These are phyloP conservation scores for Teunomyces cretensis DNA, from an alignment of 805 yeast genomes.

Conservation along the genomic window DNA sequence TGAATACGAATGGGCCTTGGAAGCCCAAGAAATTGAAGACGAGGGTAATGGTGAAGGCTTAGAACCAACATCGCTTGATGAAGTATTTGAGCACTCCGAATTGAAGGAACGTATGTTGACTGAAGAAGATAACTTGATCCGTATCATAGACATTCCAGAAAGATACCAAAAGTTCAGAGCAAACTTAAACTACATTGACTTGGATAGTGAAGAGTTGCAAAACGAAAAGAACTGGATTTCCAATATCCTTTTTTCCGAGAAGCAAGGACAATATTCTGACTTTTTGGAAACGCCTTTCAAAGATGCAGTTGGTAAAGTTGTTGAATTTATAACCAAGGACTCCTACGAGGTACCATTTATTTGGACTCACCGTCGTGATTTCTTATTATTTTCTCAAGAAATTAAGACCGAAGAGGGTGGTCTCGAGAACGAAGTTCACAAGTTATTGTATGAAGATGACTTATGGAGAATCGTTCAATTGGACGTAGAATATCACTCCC, in stretches of 20 bases:
- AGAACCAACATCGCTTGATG: constrained; percentile 67
- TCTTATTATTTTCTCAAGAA: constrained; percentile 60
- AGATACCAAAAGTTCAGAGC: constrained; percentile 79
- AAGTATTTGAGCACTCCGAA: constrained; percentile 94
- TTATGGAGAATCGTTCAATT: constrained; percentile 87
- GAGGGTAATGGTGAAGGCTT: constrained; percentile 52
- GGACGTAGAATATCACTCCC: constrained; percentile 85
- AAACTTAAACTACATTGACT: constrained; percentile 63
- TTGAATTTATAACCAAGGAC: constrained; percentile 71
- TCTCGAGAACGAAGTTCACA: constrained; percentile 40
- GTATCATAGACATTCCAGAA: constrained; percentile 89
- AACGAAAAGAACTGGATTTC: constrained; percentile 81
- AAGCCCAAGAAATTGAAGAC: constrained; percentile 72
- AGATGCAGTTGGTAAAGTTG: constrained; percentile 68
- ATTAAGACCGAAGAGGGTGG: constrained; percentile 38
- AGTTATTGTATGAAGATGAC: constrained; percentile 73
- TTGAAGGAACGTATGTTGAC: constrained; percentile 88
- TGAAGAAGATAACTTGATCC: constrained; percentile 83
- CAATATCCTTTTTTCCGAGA: constrained; percentile 59
- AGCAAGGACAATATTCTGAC: constrained; percentile 43
- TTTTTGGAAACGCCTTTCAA: constrained; percentile 52
- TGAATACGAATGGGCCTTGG: constrained; percentile 97
- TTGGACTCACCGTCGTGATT: constrained; percentile 94
- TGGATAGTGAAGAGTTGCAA: constrained; percentile 65
- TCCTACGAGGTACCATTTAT: constrained; percentile 90